Evolutionary conservation across 2,329 filamentous ascomycete genomes (phyloP), one percentile per base, ranked within the genome.

Genomic region (Neoscytalidium dimidiatum): DNA sequence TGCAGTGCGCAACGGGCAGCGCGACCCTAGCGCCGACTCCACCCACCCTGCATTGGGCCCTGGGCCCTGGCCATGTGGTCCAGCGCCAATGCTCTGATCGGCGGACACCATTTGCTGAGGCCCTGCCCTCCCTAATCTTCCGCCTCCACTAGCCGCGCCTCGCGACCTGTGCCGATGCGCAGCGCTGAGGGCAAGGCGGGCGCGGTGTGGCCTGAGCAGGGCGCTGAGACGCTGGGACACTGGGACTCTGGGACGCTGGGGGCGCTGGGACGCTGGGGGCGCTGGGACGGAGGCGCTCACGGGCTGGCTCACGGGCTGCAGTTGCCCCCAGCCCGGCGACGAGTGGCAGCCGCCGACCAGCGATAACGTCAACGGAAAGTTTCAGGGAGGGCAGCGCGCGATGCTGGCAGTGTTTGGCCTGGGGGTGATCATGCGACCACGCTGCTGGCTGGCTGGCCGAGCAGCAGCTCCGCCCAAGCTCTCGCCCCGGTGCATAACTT

Each of bases 331-430:
- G 38, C n/a, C n/a, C 21, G 28, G 56, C 35, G 41, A 23, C 56
- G 56, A 60, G 56, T 49, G 41, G 51, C 57, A 62, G n/a, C n/a
- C n/a, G n/a, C n/a, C 58, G 43, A 49, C 44, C 44, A 51, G 44
- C 51, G 58, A 62, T 62, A 62, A 62, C 58, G 58, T 60, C 56
- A 43, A 14, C n/a, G 38, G 38, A 52, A 60, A 46, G 38, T 43
- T 60, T 60, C 43, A 62, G 58, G 58, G 58, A 49, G 44, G 53
- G 44, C 53, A 38, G 53, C 35, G 31, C 33, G 29, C 28, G 57
- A 17, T 62, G 58, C 44, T 61, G 44, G 57, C 28, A 19, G 57
- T 49, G 41, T 61, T 51, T 51, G 31, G 58, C 28, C 33, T 23
- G 11, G 33, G 53, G 35, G 53, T 43, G 46, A 21, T 64, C 48